These are phyloP conservation scores for Solanum appendiculatum DNA, from an alignment of 257 asterid genomes.

Conservation along the genomic window DNA sequence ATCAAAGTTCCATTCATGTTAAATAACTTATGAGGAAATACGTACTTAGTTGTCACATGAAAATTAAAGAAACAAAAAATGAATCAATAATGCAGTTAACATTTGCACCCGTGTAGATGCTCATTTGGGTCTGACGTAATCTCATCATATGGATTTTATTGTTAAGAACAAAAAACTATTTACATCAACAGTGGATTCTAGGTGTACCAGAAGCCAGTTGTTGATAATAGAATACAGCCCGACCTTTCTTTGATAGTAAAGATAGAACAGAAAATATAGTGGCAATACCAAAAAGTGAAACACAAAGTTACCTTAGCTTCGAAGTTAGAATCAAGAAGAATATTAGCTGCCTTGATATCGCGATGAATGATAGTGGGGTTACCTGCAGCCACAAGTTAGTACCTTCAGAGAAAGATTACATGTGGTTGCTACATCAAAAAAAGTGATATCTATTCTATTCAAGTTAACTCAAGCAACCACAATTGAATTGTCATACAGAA, in stretches of 20 bases:
- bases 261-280: background rate
- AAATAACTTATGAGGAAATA: background rate
- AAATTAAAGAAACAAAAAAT: background rate
- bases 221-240: background rate
- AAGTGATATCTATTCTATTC: background rate
- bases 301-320: slow-evolving; percentile 13
- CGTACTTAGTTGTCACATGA: background rate
- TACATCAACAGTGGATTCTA: background rate
- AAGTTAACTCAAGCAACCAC: background rate
- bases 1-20: background rate
- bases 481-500: background rate
- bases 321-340: slow-evolving; percentile 14
- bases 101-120: background rate
- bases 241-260: background rate
- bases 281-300: background rate
- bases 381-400: slow-evolving; percentile 6
- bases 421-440: background rate
- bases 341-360: slow-evolving; percentile 19
- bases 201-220: background rate
- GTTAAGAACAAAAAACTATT: background rate
- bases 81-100: background rate
- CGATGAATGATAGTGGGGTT: slow-evolving; percentile 23
- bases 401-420: background rate
- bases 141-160: background rate
- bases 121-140: background rate